These are phyloP conservation scores for Amaranthus tricolor DNA, from an alignment of 179 eudicot species.

Conservation along the genomic window DNA sequence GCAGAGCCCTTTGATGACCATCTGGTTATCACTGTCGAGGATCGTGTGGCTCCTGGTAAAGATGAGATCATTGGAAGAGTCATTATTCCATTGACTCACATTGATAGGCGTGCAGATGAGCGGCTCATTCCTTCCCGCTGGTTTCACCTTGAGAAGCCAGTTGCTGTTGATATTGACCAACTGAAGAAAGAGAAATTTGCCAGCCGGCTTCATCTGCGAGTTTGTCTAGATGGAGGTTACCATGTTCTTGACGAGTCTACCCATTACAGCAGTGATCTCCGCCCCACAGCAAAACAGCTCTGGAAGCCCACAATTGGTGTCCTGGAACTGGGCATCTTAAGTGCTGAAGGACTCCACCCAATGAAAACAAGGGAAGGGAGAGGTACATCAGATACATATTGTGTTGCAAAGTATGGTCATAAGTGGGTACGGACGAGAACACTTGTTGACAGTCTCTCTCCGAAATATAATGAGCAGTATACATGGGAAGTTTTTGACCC, in stretches of 20 bases:
- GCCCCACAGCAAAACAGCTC: slow-evolving; percentile 91
- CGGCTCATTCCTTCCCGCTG: slow-evolving; percentile 79
- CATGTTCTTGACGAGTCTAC: slow-evolving; percentile 96
- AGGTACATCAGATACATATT: slow-evolving; percentile 92
- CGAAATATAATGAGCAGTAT: slow-evolving; percentile 91
- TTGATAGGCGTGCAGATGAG: slow-evolving; percentile 87
- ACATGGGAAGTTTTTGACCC: slow-evolving; percentile 99
- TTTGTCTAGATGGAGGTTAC: slow-evolving; percentile 97
- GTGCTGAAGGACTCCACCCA: slow-evolving; percentile 83
- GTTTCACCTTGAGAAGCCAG: slow-evolving; percentile 87
- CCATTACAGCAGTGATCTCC: slow-evolving; percentile 88
- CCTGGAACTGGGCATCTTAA: slow-evolving; percentile 77
- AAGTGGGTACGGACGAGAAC: slow-evolving; percentile 95
- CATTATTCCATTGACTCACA: slow-evolving; percentile 57
- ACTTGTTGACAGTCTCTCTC: slow-evolving; percentile 67
- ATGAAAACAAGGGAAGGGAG: slow-evolving; percentile 84
- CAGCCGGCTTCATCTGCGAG: slow-evolving; percentile 71
- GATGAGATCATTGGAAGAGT: slow-evolving; percentile 87
- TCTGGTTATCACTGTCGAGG: slow-evolving; percentile 75
- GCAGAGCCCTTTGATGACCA: slow-evolving; percentile 95
- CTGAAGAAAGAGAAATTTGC: slow-evolving; percentile 84
- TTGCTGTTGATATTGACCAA: slow-evolving; percentile 77
- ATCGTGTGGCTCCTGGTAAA: slow-evolving; percentile 92
- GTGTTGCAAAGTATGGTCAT: slow-evolving; percentile 94
- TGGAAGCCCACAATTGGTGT: slow-evolving; percentile 88